These are phyloP conservation scores for Leccinum subfulvum DNA, from an alignment of 1,284 basidiomycete species.

Conservation along the genomic window DNA sequence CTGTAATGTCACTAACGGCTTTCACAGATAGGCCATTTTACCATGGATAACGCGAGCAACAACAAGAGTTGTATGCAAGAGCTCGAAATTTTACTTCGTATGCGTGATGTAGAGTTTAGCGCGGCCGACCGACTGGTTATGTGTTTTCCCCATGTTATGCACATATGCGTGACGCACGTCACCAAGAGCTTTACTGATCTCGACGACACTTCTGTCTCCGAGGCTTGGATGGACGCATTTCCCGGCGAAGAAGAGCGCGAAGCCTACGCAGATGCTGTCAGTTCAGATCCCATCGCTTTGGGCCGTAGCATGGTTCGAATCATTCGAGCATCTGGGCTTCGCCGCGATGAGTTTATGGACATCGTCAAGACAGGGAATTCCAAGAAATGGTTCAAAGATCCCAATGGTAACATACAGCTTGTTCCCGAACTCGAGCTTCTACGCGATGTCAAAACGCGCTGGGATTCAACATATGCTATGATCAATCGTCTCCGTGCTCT, in stretches of 20 bases:
- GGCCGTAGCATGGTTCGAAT: background rate
- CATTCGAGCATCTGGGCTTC: background rate
- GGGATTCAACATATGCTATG: no score
- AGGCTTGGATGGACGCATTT: background rate
- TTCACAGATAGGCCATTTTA: background rate
- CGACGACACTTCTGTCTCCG: background rate
- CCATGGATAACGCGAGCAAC: background rate
- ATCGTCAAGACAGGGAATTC: background rate
- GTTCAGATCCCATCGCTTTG: background rate
- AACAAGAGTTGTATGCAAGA: background rate
- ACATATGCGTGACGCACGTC: background rate
- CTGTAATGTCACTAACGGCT: background rate
- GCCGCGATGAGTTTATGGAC: background rate
- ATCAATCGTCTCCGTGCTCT: no score
- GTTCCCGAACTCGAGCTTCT: no score
- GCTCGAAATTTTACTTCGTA: background rate
- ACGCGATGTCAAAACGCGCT: no score
- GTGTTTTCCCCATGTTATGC: background rate
- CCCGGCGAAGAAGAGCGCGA: background rate
- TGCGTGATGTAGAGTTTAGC: background rate
- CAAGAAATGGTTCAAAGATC: background rate
- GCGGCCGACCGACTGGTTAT: background rate
- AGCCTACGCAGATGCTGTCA: background rate
- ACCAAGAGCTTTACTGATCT: background rate
- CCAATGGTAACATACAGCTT: background rate